phyloP scores from a whole-genome alignment of 768 basidiomycete genomes.

The Russula compacta region DNA sequence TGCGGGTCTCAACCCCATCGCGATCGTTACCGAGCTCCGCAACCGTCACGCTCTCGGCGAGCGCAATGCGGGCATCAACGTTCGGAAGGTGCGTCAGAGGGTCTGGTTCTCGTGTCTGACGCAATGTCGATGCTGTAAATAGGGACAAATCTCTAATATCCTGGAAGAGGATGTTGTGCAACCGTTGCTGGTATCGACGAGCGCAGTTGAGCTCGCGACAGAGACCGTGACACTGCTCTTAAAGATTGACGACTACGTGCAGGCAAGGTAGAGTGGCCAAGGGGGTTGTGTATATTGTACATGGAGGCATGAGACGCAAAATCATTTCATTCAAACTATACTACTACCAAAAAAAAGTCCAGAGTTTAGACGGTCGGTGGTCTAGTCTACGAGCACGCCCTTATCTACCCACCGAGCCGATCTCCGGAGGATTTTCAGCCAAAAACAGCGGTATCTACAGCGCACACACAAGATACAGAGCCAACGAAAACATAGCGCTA shows the following conservation, averaged over 20 bases:
- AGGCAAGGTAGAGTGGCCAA: slow-evolving; percentile 44
- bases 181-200: slow-evolving; percentile 89
- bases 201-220: slow-evolving; percentile 88
- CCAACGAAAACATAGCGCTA: slow-evolving; percentile 11
- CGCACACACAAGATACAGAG: background rate
- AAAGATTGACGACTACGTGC: slow-evolving; percentile 93
- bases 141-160: slow-evolving; percentile 97
- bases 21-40: slow-evolving; percentile 94
- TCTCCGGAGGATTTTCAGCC: background rate
- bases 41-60: slow-evolving; percentile 97
- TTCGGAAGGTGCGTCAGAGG: slow-evolving; percentile 65
- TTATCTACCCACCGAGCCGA: background rate
- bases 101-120: background rate
- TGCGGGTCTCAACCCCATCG: slow-evolving; percentile 94
- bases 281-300: slow-evolving; percentile 2
- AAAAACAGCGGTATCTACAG: slow-evolving; percentile 1
- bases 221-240: slow-evolving; percentile 96
- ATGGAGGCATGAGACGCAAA: background rate
- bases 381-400: background rate
- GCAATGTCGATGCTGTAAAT: background rate
- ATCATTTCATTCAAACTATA: background rate
- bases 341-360: background rate
- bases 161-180: slow-evolving; percentile 96
- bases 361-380: background rate
- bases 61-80: slow-evolving; percentile 92